Evolutionary conservation across 352 stramenopile genomes (phyloP).

Genomic region (Pythium pyrilobum): DNA sequence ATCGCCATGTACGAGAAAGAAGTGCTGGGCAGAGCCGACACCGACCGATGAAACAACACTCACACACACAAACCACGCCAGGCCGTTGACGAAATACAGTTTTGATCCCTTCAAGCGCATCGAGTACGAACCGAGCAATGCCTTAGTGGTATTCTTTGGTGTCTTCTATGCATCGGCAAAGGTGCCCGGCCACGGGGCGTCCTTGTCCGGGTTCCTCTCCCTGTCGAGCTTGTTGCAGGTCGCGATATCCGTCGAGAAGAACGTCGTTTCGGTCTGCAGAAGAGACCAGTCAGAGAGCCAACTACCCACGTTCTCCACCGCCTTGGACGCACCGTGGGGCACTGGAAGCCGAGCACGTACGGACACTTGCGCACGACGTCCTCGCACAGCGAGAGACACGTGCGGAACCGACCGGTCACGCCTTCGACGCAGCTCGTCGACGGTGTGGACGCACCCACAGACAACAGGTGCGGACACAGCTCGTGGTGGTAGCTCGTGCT

Average conservation of each 20-base stretch:
- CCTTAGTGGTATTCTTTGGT: no score
- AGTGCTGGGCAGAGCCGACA: neutral
- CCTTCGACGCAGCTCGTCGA: conserved; percentile 36
- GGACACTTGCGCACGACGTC: conserved; percentile 82
- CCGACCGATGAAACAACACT: no score
- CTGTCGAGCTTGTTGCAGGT: conserved; percentile 79
- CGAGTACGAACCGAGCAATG: no score
- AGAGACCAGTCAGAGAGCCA: neutral
- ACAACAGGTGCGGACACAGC: conserved; percentile 26
- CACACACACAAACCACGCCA: no score
- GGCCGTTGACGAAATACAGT: no score
- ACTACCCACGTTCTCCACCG: no score
- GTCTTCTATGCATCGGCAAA: conserved; percentile 63
- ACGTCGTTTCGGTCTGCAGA: conserved; percentile 55
- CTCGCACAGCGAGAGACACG: conserved; percentile 79
- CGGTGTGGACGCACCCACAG: neutral
- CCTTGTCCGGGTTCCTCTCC: conserved; percentile 55
- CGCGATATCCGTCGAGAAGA: conserved; percentile 64
- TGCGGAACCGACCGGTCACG: conserved; percentile 38
- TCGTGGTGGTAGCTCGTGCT: conserved; percentile 1
- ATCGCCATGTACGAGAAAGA: conserved; percentile 58
- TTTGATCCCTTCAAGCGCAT: no score
- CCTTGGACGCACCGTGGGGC: conserved; percentile 49
- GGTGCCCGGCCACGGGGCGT: conserved; percentile 63
- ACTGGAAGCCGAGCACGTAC: conserved; percentile 84